phyloP scores from a whole-genome alignment of 345 rosid genomes.

The Rhizophora apiculata region DNA sequence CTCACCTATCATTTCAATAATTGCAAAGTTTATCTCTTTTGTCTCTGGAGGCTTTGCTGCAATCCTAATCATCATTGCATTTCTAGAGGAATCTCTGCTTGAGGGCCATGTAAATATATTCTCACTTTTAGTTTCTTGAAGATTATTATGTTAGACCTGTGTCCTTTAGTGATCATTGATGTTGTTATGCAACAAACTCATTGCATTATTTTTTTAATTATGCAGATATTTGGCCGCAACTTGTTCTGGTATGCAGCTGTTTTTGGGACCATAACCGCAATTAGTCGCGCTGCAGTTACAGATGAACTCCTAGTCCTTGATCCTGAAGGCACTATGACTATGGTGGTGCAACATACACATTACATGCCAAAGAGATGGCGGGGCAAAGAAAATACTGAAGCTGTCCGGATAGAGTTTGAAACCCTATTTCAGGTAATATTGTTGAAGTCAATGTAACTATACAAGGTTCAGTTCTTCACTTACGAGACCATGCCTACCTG shows the following conservation, averaged over 20 bases:
- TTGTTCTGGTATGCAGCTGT: slow-evolving; percentile 98
- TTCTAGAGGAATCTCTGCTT: slow-evolving; percentile 94
- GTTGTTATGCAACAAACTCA: neutral
- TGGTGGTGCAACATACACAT: slow-evolving; percentile 90
- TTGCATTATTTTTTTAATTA: slow-evolving; percentile 7
- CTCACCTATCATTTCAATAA: slow-evolving; percentile 77
- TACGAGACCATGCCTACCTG: neutral
- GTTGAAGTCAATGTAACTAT: neutral
- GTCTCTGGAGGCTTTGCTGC: slow-evolving; percentile 99
- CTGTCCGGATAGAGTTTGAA: slow-evolving; percentile 77
- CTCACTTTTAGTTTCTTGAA: slow-evolving; percentile 1
- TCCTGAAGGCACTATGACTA: slow-evolving; percentile 83
- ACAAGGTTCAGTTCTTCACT: neutral
- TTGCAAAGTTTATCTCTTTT: slow-evolving; percentile 92
- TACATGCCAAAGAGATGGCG: slow-evolving; percentile 99
- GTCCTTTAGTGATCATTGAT: neutral
- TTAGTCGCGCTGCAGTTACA: slow-evolving; percentile 88
- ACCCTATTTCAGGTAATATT: slow-evolving; percentile 81
- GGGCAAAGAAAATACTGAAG: slow-evolving; percentile 75
- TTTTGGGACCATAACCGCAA: slow-evolving; percentile 93
- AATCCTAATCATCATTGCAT: slow-evolving; percentile 86
- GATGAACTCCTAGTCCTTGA: slow-evolving; percentile 87
- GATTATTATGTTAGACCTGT: neutral
- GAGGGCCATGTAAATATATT: slow-evolving; percentile 85
- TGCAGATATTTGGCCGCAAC: slow-evolving; percentile 96